phyloP scores from a whole-genome alignment of 352 stramenopile genomes.

The Albugo candida region DNA sequence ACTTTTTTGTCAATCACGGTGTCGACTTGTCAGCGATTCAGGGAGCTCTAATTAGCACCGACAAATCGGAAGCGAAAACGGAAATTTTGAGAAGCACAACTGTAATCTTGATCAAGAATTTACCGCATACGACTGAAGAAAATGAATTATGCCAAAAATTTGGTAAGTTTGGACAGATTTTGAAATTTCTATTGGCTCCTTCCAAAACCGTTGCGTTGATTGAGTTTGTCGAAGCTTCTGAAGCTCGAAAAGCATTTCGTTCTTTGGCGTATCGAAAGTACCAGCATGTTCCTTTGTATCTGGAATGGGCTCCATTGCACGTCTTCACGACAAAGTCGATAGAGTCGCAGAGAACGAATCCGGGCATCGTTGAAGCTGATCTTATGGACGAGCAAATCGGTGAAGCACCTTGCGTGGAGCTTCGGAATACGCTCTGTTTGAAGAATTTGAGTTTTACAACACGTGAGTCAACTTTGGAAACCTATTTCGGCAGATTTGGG shows the following conservation, averaged over 20 bases:
- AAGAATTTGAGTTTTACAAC: constrained; percentile 99
- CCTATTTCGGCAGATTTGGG: constrained; percentile 43
- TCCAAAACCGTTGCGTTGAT: constrained; percentile 92
- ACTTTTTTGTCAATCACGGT: constrained; percentile 89
- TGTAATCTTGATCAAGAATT: constrained; percentile 95
- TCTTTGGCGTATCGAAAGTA: constrained; percentile 97
- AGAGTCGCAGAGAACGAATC: constrained; percentile 9
- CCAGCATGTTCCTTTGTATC: constrained; percentile 94
- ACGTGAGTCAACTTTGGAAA: constrained; percentile 71
- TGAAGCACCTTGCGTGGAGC: constrained; percentile 26
- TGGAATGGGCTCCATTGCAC: constrained; percentile 93
- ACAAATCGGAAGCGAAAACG: constrained; percentile 22
- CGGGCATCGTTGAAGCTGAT: constrained; percentile 27
- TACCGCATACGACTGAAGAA: constrained; percentile 87
- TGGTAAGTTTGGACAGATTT: constrained; percentile 72
- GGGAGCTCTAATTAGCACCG: constrained; percentile 45
- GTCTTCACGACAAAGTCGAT: constrained; percentile 30
- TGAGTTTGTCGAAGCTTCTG: constrained; percentile 87
- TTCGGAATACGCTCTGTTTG: constrained; percentile 86
- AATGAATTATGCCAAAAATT: constrained; percentile 93
- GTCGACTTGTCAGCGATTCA: constrained; percentile 90
- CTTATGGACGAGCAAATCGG: constrained; percentile 35
- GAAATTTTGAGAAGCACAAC: constrained; percentile 85
- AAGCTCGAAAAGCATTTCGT: constrained; percentile 91
- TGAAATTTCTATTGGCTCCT: constrained; percentile 78